phyloP scores from a whole-genome alignment of 805 yeast genomes.

The Deakozyma indianensis region DNA sequence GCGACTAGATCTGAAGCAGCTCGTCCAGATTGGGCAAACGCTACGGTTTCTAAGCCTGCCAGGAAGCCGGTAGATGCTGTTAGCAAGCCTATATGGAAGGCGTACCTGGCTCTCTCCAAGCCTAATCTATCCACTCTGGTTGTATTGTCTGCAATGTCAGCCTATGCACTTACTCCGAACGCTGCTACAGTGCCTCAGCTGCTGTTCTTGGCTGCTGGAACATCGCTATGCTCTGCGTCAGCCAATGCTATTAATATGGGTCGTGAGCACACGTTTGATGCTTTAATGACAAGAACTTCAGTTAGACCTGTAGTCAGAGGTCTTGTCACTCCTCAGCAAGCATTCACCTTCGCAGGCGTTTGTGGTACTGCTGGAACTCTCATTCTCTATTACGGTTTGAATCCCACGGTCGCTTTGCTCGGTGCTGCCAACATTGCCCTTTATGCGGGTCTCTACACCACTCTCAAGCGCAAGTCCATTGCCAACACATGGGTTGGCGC shows the following conservation, averaged over 20 bases:
- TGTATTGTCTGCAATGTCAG: slow-evolving; percentile 81
- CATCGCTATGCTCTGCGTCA: slow-evolving; percentile 76
- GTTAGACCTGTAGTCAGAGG: slow-evolving; percentile 87
- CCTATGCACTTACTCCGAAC: slow-evolving; percentile 83
- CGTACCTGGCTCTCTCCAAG: slow-evolving; percentile 68
- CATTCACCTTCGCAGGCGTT: slow-evolving; percentile 62
- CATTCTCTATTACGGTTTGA: slow-evolving; percentile 65
- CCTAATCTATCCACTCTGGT: slow-evolving; percentile 81
- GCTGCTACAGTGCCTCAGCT: slow-evolving; percentile 62
- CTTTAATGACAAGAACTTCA: slow-evolving; percentile 75
- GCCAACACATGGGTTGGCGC: slow-evolving; percentile 98
- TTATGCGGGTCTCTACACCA: slow-evolving; percentile 84
- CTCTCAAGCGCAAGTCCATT: slow-evolving; percentile 72
- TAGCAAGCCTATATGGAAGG: slow-evolving; percentile 2
- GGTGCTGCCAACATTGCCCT: slow-evolving; percentile 69
- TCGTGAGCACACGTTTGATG: slow-evolving; percentile 82
- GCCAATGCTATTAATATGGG: slow-evolving; percentile 98
- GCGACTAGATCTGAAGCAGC: neutral
- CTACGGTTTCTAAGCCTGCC: neutral
- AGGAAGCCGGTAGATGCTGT: neutral
- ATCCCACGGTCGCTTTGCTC: slow-evolving; percentile 67
- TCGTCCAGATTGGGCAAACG: neutral
- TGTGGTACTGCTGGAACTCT: slow-evolving; percentile 61
- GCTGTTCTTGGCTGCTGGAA: slow-evolving; percentile 65
- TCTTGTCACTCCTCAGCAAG: slow-evolving; percentile 55